Evolutionary conservation across 140 eudicot species (phyloP).

Genomic region (Cichorium intybus): DNA sequence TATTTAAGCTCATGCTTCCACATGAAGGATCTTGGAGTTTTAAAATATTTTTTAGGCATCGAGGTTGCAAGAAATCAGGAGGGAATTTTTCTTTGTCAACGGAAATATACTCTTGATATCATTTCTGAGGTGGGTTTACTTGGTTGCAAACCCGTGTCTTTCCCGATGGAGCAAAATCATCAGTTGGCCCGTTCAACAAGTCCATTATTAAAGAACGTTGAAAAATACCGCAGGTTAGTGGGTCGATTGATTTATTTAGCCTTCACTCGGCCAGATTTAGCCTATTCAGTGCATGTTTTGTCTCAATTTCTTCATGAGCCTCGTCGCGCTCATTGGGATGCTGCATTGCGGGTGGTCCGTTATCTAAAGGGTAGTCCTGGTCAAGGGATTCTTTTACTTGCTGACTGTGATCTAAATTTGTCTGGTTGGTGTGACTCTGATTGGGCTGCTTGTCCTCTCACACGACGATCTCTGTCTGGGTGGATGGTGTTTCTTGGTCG

Average conservation of each 20-base stretch:
- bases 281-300: not conserved
- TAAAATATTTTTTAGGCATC: too few relatives aligned
- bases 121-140: not conserved
- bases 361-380: not conserved
- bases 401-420: too few relatives aligned
- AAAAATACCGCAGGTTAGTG: not conserved
- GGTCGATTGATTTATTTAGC: not conserved
- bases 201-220: not conserved
- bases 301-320: slow-evolving; percentile 7
- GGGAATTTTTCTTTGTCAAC: not conserved
- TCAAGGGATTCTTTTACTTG: too few relatives aligned
- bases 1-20: too few relatives aligned
- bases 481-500: not conserved
- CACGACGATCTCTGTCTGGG: not conserved
- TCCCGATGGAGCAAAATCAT: slow-evolving; percentile 6
- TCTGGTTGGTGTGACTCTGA: too few relatives aligned
- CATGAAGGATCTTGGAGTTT: too few relatives aligned
- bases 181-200: not conserved
- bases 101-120: not conserved
- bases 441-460: not conserved
- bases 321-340: not conserved
- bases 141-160: not conserved
- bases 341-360: not conserved
- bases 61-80: too few relatives aligned
- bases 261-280: not conserved